These are phyloP conservation scores for Phoma sp. DNA, from an alignment of 2,329 filamentous ascomycete species.

Conservation along the genomic window DNA sequence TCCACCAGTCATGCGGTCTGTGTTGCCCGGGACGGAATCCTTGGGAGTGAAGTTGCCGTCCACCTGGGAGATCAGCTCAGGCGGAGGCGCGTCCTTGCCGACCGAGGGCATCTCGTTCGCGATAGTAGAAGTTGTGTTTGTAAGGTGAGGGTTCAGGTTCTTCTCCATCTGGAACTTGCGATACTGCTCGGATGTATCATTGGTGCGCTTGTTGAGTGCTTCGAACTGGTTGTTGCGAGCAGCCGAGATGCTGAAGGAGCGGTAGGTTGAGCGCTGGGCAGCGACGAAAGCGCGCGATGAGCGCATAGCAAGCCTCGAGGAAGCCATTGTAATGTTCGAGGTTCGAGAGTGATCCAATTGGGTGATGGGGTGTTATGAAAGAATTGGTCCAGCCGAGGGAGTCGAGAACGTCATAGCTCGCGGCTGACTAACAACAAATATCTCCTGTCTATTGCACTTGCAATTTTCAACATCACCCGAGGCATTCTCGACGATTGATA, in stretches of 20 bases:
- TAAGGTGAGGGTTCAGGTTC: conserved; percentile 67
- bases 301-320: conserved; percentile 55
- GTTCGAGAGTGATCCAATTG: conserved; percentile 6
- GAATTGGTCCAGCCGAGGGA: conserved; percentile 28
- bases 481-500: neutral
- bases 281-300: conserved; percentile 52
- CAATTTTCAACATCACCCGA: neutral
- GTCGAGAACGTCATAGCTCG: conserved; percentile 35
- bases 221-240: conserved; percentile 48
- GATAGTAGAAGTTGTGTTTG: conserved; percentile 70
- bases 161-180: conserved; percentile 65
- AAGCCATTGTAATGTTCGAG: conserved; percentile 52
- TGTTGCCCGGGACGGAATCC: conserved; percentile 68
- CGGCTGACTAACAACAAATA: conserved; percentile 21
- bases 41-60: conserved; percentile 65
- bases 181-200: conserved; percentile 62
- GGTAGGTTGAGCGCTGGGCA: conserved; percentile 42
- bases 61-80: conserved; percentile 66
- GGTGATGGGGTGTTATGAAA: conserved; percentile 25
- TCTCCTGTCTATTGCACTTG: conserved; percentile 26
- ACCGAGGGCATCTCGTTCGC: conserved; percentile 68
- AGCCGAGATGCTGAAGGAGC: conserved; percentile 49
- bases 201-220: conserved; percentile 57
- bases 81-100: conserved; percentile 64
- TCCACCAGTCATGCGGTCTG: conserved; percentile 70